These are phyloP conservation scores for Zymoseptoria ardabiliae DNA, from an alignment of 2,329 filamentous ascomycete genomes.

Conservation along the genomic window DNA sequence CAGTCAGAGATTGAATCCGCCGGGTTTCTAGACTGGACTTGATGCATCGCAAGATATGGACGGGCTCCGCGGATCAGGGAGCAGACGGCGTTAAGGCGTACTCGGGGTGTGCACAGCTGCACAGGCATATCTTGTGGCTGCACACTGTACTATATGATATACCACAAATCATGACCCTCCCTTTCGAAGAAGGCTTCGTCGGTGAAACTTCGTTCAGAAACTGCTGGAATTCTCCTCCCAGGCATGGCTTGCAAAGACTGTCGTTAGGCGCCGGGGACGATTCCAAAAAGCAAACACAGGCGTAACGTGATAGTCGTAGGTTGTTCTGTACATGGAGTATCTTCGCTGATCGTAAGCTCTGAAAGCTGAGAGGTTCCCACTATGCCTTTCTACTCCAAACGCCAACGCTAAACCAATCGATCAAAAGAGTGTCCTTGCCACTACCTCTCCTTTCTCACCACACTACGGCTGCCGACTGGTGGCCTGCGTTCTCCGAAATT, in stretches of 20 bases:
- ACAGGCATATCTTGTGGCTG: neutral
- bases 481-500: slow-evolving; percentile 67
- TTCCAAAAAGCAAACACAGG: no score
- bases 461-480: slow-evolving; percentile 26
- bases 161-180: neutral
- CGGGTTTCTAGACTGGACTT: slow-evolving; percentile 62
- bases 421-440: neutral
- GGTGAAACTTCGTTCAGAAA: no score
- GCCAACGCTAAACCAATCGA: slow-evolving; percentile 2
- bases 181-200: no score
- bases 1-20: slow-evolving; percentile 87
- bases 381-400: neutral
- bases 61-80: neutral
- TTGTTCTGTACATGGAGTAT: neutral
- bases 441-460: slow-evolving; percentile 24
- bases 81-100: neutral
- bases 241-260: no score
- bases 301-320: no score
- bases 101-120: neutral
- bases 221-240: no score
- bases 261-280: no score
- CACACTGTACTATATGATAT: neutral
- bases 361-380: neutral
- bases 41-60: neutral
- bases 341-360: neutral